Base-by-base conservation (phyloP, 2,329 filamentous ascomycete species). In the Chrysosporium keratinophilum region DNA sequence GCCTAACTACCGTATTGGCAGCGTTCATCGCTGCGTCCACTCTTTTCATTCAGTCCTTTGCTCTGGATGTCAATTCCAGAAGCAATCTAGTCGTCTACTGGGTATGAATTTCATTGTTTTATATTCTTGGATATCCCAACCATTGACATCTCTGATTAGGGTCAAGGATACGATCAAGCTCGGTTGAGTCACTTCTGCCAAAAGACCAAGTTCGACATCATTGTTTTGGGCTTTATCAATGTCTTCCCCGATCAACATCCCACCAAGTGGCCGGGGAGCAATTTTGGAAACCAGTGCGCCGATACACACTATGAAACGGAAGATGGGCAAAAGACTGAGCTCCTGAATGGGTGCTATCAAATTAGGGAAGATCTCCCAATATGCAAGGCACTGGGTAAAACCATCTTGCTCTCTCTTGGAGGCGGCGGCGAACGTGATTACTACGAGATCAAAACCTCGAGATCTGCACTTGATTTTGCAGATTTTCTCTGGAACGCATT, bases 141-240 rank as follows among this genome's bases (percentile, higher is more conserved):
- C 28, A 14, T 15, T 40, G 33, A 52, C 50, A 54, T 62, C 23
- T 49, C 35, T 42, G 10, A 52, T 35, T 56, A 75, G 72, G 78
- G 79, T 46, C 77, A 81, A 71, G 78, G 78, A 56, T 55, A 63
- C 12, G 53, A 68, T 52, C 78, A 81, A 59, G 64, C 67, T 19
- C 68, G 73, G 15, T 69, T 81, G 19, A 64, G 69, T 35, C 67
- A 76, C 48, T 76, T 77, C 59, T 82, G 79, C 65, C 61, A 71
- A 37, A 74, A 79, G 51, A 65, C 71, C 0, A 71, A 69, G 33
- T 64, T 78, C 54, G 78, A 81, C 57, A 76, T 81, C 47, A 76
- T 82, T 62, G 76, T 75, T 56, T 64, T 81, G 55, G 77, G 68
- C 3, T 82, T 81, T 59, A 69, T 82, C 54, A 78, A 78, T 58